phyloP scores from a whole-genome alignment of 352 stramenopile species.

The Pilasporangium apinafurcum region DNA sequence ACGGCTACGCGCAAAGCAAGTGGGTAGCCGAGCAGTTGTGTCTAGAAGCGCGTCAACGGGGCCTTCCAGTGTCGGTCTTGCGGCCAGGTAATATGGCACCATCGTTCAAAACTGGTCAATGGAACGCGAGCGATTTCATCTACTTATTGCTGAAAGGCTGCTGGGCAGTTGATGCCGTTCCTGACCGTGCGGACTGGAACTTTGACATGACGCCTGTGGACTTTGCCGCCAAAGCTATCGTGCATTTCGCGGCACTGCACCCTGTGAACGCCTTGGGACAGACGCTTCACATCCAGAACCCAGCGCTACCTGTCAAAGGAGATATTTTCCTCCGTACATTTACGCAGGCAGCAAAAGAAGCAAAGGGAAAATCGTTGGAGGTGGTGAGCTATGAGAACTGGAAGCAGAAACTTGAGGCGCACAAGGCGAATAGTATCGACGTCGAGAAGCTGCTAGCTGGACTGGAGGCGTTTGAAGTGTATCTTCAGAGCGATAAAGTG shows the following conservation, averaged over 20 bases:
- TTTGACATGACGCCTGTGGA: constrained; percentile 92
- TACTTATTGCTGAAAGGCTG: constrained; percentile 85
- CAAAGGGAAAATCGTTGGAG: constrained; percentile 15
- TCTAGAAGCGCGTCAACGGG: constrained; percentile 62
- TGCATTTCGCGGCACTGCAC: constrained; percentile 62
- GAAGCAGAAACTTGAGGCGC: constrained; percentile 24
- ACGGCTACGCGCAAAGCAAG: constrained; percentile 88
- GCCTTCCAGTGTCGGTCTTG: constrained; percentile 83
- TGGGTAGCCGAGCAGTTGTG: constrained; percentile 90
- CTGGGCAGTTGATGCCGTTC: constrained; percentile 47
- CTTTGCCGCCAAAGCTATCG: constrained; percentile 83
- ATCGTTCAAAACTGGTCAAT: constrained; percentile 47
- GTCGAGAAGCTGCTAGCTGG: constrained; percentile 56
- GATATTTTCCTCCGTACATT: constrained; percentile 47
- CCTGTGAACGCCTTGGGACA: constrained; percentile 49
- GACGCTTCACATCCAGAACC: constrained; percentile 76
- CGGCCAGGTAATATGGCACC: constrained; percentile 88
- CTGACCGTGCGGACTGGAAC: constrained; percentile 58
- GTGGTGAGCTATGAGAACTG: constrained; percentile 28
- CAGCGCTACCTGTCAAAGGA: constrained; percentile 25
- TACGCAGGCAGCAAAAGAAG: constrained; percentile 1
- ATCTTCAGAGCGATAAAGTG: constrained; percentile 54
- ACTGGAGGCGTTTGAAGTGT: constrained; percentile 58
- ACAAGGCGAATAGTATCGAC: constrained; percentile 18
- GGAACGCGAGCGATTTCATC: constrained; percentile 89